These are phyloP conservation scores for Mucor sp. DNA, from an alignment of 371 early-diverging fungal genomes.

Conservation along the genomic window DNA sequence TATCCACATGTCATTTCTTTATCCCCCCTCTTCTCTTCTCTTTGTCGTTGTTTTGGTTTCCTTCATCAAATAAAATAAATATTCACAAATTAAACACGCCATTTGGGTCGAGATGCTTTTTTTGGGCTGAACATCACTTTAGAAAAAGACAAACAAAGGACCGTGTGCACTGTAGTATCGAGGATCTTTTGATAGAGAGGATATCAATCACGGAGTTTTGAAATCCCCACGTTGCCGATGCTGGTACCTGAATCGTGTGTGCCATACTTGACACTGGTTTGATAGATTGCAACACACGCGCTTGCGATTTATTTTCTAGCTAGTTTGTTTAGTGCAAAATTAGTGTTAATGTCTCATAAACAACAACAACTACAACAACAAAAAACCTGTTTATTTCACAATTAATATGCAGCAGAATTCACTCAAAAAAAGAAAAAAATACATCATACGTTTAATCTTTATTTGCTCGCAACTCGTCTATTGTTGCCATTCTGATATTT, in stretches of 20 bases:
- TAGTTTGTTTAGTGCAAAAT: background rate
- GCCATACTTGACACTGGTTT: background rate
- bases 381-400: background rate
- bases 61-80: background rate
- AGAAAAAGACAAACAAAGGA: background rate
- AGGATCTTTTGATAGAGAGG: background rate
- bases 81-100: background rate
- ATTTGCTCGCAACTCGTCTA: constrained; percentile 12
- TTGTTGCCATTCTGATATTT: constrained; percentile 13
- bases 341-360: no score
- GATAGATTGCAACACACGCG: background rate
- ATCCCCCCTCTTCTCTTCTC: background rate
- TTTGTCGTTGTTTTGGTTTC: background rate
- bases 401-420: background rate
- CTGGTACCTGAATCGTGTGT: background rate
- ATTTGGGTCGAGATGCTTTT: background rate
- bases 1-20: background rate
- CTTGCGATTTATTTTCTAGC: background rate
- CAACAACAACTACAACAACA: background rate
- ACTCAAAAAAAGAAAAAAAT: no score
- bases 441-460: background rate
- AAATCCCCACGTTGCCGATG: background rate
- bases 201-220: background rate
- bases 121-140: background rate
- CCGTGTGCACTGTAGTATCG: background rate